Evolutionary conservation across 169 alveolate genomes (phyloP).

Genomic region (Plasmodium fragile): DNA sequence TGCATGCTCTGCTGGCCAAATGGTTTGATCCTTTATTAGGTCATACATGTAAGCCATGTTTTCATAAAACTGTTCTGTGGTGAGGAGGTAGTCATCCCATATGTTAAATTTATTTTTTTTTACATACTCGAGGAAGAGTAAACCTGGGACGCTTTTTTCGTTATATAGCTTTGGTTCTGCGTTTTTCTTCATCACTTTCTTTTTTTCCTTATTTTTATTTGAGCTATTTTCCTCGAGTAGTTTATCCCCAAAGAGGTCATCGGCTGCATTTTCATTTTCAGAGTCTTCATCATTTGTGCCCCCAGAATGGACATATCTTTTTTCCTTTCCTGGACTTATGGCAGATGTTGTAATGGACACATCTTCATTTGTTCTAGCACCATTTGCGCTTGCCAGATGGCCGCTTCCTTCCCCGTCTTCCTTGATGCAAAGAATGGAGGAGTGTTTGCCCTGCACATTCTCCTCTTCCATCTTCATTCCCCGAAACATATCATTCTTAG

Average conservation of each 20-base stretch:
- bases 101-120: conserved; percentile 69
- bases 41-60: conserved; percentile 72
- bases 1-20: conserved; percentile 61
- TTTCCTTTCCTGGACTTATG: neutral
- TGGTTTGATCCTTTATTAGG: conserved; percentile 66
- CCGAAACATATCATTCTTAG: neutral
- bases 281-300: neutral
- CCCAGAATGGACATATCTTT: neutral
- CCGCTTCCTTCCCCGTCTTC: neutral
- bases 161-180: neutral
- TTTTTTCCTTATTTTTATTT: neutral
- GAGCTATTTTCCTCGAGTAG: conserved; percentile 8
- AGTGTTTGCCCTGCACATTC: neutral
- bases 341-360: neutral
- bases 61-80: conserved; percentile 78
- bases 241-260: conserved; percentile 70
- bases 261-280: conserved; percentile 2
- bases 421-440: neutral
- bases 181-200: neutral
- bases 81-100: conserved; percentile 71
- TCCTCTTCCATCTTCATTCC: neutral
- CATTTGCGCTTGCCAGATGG: neutral
- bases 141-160: conserved; percentile 40
- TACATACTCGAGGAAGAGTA: conserved; percentile 45
- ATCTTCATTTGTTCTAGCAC: neutral